Percentiles rank a stretch among this genome's conserved stretches.
Evolutionary conservation across 202 grass and related monocot species (phyloP).

Genomic region (Dendrocalamus latiflorus): DNA sequence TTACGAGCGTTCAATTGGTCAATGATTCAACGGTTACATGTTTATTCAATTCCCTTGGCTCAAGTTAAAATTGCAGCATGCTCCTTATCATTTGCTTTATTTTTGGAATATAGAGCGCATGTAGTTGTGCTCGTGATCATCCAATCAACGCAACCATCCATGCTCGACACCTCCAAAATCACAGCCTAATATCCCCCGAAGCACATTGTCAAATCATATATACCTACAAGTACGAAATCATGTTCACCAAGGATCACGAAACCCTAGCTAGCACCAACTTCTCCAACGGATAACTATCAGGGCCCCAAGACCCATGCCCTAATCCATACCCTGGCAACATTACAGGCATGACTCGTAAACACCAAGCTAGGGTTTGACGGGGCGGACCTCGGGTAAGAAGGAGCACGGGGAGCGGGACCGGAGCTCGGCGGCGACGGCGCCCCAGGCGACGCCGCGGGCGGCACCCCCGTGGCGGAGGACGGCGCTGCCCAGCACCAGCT

Average conservation of each 20-base stretch:
- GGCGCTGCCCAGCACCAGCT: constrained; percentile 83
- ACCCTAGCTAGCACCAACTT: constrained; percentile 26
- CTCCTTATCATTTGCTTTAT: background rate
- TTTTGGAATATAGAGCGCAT: background rate
- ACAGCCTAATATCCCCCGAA: background rate
- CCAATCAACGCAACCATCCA: background rate
- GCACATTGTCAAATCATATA: background rate
- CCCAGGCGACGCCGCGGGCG: constrained; percentile 63
- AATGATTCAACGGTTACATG: background rate
- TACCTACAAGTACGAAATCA: background rate
- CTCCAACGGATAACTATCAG: background rate
- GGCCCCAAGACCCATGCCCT: constrained; percentile 6
- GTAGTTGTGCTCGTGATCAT: background rate
- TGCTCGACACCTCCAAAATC: constrained; percentile 4
- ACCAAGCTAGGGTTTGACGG: constrained; percentile 33
- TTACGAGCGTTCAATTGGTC: background rate
- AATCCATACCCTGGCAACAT: constrained; percentile 8
- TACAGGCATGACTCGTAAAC: background rate
- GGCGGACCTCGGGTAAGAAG: constrained; percentile 57
- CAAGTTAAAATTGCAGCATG: constrained; percentile 3
- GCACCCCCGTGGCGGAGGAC: constrained; percentile 70
- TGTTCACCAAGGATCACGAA: constrained; percentile 3
- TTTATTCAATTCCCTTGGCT: background rate
- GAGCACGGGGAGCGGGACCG: constrained; percentile 47
- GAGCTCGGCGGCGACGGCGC: constrained; percentile 69